Conservation (phyloP, 2,329 filamentous ascomycete genomes). For the Penicillium sp. region DNA sequence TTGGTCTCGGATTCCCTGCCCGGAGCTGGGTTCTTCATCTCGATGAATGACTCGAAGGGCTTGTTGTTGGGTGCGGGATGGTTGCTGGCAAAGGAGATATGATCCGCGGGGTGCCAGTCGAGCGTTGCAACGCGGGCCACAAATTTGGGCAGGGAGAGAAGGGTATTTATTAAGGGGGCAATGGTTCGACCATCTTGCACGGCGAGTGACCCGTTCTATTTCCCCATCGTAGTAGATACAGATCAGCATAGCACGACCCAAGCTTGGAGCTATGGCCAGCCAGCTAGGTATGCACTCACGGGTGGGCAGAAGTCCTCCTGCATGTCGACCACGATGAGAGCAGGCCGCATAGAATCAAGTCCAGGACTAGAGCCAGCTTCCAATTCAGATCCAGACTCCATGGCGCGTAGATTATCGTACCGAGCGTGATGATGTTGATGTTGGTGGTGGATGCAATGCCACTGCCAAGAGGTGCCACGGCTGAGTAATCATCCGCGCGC, state of each 20-base stretch:
- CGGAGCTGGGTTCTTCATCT: conserved; percentile 56
- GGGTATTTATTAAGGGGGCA: conserved; percentile 70
- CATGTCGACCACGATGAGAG: conserved; percentile 79
- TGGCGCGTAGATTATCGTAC: background rate
- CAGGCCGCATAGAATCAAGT: conserved; percentile 41
- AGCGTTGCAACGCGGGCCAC: conserved; percentile 79
- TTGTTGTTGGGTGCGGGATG: conserved; percentile 66
- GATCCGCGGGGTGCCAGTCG: conserved; percentile 82
- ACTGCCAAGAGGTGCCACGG: background rate
- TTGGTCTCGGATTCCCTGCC: conserved; percentile 65
- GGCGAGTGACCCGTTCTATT: conserved; percentile 79
- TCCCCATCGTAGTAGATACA: conserved; percentile 5
- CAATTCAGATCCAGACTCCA: background rate
- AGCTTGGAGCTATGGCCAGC: conserved; percentile 5
- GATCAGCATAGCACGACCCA: conserved; percentile 15
- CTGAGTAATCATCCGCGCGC: conserved; percentile 23
- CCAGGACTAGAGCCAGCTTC: background rate
- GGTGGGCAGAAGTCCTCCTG: conserved; percentile 96
- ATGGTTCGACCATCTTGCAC: conserved; percentile 76
- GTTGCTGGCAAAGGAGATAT: conserved; percentile 88
- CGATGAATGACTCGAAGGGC: conserved; percentile 69
- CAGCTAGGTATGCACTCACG: conserved; percentile 54
- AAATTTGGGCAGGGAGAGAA: conserved; percentile 72
- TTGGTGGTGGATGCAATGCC: no score
- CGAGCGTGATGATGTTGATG: no score